phyloP scores from a whole-genome alignment of 2,329 filamentous ascomycete species.

The Blastomyces percursus region DNA sequence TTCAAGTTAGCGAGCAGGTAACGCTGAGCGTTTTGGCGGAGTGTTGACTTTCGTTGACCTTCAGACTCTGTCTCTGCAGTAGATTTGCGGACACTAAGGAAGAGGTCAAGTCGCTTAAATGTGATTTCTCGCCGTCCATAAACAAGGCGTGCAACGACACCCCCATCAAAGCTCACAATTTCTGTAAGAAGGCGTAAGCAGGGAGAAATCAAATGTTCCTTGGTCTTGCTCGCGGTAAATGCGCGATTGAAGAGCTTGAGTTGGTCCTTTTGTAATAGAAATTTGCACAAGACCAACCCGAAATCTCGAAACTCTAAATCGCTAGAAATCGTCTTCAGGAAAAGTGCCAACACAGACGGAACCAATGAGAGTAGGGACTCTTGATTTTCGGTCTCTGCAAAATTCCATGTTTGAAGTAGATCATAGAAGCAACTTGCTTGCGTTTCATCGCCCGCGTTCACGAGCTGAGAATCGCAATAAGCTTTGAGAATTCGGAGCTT shows the following conservation, averaged over 20 bases:
- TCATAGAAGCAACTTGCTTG: conserved; percentile 59
- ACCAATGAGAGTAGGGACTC: conserved; percentile 72
- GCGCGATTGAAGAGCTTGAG: conserved; percentile 70
- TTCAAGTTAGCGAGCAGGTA: conserved; percentile 71
- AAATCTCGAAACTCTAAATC: conserved; percentile 63
- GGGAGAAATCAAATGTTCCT: conserved; percentile 80
- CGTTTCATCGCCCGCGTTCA: conserved; percentile 36
- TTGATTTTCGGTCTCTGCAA: conserved; percentile 66
- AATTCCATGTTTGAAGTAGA: conserved; percentile 79
- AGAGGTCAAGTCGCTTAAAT: conserved; percentile 67
- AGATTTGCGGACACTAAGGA: conserved; percentile 58
- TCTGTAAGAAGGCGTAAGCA: conserved; percentile 77
- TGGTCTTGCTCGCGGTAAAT: conserved; percentile 66
- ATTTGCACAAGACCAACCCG: conserved; percentile 68
- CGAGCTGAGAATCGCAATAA: conserved; percentile 45
- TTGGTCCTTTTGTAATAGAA: conserved; percentile 68
- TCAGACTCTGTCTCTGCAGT: conserved; percentile 45
- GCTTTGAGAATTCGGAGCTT: conserved; percentile 36
- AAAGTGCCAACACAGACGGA: conserved; percentile 66
- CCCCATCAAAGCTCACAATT: conserved; percentile 75
- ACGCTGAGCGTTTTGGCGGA: conserved; percentile 70
- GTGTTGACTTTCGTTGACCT: conserved; percentile 59
- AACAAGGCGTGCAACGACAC: conserved; percentile 62
- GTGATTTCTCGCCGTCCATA: conserved; percentile 70
- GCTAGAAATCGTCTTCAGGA: conserved; percentile 66